A percentile compares a stretch with the other conserved stretches of the same genome.
These are phyloP conservation scores for Phenoliferia sp. DNA, from an alignment of 1,284 basidiomycete species.

Conservation along the genomic window DNA sequence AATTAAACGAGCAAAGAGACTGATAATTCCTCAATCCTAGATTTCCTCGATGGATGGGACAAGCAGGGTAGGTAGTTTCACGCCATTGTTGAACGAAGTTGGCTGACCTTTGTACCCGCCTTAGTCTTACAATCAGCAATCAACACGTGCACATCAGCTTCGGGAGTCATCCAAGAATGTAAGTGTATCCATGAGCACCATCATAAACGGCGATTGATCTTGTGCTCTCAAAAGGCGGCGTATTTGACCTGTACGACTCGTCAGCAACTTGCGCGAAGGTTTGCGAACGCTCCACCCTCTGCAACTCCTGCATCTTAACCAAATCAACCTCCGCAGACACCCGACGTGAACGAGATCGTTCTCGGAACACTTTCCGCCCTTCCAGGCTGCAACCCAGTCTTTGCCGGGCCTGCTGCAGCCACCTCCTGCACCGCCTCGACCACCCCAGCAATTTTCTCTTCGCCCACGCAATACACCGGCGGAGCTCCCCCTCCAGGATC, in stretches of 20 bases:
- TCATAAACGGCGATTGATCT: background rate
- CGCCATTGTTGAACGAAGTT: background rate
- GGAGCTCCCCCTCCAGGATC: conserved; percentile 17
- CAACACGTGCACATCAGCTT: conserved; percentile 38
- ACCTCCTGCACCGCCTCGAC: background rate
- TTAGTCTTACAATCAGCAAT: background rate
- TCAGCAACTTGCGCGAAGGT: conserved; percentile 41
- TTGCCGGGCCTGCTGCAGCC: conserved; percentile 3
- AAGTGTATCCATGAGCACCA: conserved; percentile 6
- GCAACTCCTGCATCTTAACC: background rate
- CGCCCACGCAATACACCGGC: background rate
- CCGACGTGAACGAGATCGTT: conserved; percentile 42
- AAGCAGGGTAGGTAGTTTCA: background rate
- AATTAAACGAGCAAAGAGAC: background rate
- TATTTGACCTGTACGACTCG: conserved; percentile 23
- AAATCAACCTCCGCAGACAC: conserved; percentile 2
- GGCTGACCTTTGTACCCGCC: background rate
- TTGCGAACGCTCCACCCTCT: background rate
- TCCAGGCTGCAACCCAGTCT: conserved; percentile 38
- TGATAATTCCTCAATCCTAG: background rate
- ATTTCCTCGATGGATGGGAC: conserved; percentile 47
- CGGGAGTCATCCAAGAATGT: conserved; percentile 48
- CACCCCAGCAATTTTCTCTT: background rate
- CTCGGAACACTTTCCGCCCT: conserved; percentile 7
- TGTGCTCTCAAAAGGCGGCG: background rate